Evolutionary conservation across 306 rosid species (phyloP), one percentile per base, ranked within the genome.

Genomic region (Adenanthera pavonina): DNA sequence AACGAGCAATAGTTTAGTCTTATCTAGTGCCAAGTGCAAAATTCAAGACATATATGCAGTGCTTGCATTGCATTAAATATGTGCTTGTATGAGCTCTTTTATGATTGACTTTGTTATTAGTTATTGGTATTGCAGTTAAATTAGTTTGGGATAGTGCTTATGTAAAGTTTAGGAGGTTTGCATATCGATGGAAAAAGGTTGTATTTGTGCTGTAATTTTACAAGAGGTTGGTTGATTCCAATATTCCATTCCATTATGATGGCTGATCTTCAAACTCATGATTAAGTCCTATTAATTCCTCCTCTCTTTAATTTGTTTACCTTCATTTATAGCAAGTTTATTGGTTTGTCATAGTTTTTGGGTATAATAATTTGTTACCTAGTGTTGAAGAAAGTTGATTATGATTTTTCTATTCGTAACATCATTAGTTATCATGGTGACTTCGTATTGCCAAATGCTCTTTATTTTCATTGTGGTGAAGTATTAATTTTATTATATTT

Each of bases 11-110:
- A 79, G 82, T 72, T 59, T 74, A 72, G 73, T 72, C 48, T 62
- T 36, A 69, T 75, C 66, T 77, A 76, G 75, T 75, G 77, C 51
- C 48, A 76, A 76, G 66, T 71, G 78, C 54, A 40, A 56, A 60
- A 64, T 1, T 34, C 49, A 38, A 40, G 51, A 17, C 48, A 67
- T 16, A n/a, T 19, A 62, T 66, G 72, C 62, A 33, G 80, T 75
- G 84, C 30, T 75, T 88, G 76, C 72, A 40, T 48, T 40, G 60
- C 57, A 46, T 70, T 70, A 12, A 47, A 76, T 76, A 43, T 83
- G 75, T 83, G 76, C 20, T 59, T 85, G 85, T 80, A 82, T 74
- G 76, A 41, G 64, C 68, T 72, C 53, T n/a, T n/a, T 9, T 16
- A 13, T 62, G 44, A 47, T 14, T 47, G 53, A 67, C 75, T 78